Evolutionary conservation across 305 asterid species (phyloP).

Genomic region (Withania somnifera): DNA sequence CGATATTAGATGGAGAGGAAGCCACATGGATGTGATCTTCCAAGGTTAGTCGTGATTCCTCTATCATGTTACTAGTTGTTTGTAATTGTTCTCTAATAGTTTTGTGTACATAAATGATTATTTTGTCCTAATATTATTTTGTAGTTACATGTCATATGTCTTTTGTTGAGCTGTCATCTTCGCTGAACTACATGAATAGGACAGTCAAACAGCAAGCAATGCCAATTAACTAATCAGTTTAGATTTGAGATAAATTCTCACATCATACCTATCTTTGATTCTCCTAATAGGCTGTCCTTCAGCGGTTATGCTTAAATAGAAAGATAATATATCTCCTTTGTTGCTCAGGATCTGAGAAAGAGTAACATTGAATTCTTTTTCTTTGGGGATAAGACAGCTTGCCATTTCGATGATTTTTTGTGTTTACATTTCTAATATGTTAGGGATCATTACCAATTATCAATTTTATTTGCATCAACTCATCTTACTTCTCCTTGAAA

Average conservation of each 20-base stretch:
- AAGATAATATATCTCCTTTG: background rate
- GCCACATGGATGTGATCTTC: conserved; percentile 76
- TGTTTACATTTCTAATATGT: background rate
- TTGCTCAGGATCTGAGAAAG: background rate
- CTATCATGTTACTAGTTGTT: background rate
- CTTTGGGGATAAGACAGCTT: too few species aligned
- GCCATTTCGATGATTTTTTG: too few species aligned
- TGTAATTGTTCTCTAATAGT: background rate
- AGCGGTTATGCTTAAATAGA: too few species aligned
- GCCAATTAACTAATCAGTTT: too few species aligned
- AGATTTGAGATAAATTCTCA: too few species aligned
- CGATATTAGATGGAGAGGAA: conserved; percentile 84
- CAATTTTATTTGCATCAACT: background rate
- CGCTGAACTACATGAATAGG: background rate
- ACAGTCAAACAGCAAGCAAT: too few species aligned
- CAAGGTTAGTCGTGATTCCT: conserved; percentile 34
- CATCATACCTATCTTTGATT: too few species aligned
- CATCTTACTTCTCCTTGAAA: background rate
- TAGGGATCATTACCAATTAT: too few species aligned
- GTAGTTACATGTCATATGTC: background rate
- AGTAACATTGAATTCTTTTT: background rate
- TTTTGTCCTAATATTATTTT: background rate
- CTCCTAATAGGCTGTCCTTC: too few species aligned
- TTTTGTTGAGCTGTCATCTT: background rate
- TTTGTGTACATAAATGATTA: background rate